Percentiles rank a stretch among this genome's conserved stretches.
phyloP scores from a whole-genome alignment of 768 basidiomycete genomes.

The Russula griseocarnosa region DNA sequence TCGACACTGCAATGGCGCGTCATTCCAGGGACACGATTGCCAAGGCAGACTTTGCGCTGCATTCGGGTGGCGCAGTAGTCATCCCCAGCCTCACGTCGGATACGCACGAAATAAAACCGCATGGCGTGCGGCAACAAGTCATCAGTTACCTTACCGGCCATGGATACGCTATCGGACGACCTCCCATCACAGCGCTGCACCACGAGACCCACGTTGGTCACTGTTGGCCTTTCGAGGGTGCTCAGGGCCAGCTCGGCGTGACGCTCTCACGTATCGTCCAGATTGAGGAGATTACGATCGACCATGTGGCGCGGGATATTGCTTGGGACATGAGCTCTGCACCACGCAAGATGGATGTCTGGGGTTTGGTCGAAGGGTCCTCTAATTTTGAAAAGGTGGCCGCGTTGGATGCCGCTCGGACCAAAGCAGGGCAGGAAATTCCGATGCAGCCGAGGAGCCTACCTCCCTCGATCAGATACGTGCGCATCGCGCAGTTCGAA shows the following conservation, averaged over 20 bases:
- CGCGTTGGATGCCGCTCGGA: slow-evolving; percentile 45
- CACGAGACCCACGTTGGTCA: slow-evolving; percentile 77
- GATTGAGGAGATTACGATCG: slow-evolving; percentile 70
- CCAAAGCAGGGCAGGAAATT: slow-evolving; percentile 29
- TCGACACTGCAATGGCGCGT: slow-evolving; percentile 67
- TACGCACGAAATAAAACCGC: slow-evolving; percentile 66
- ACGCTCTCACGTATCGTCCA: slow-evolving; percentile 59
- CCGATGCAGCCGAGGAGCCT: slow-evolving; percentile 33
- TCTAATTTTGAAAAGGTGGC: slow-evolving; percentile 63
- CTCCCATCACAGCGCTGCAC: slow-evolving; percentile 85
- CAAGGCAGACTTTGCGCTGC: slow-evolving; percentile 79
- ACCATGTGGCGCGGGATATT: slow-evolving; percentile 81
- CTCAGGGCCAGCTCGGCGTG: slow-evolving; percentile 78
- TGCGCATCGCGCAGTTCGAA: slow-evolving; percentile 46
- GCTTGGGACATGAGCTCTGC: slow-evolving; percentile 78
- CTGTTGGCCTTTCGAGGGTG: slow-evolving; percentile 90
- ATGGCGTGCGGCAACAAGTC: slow-evolving; percentile 46
- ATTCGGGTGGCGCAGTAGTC: slow-evolving; percentile 74
- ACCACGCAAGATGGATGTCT: slow-evolving; percentile 84
- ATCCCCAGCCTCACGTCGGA: slow-evolving; percentile 80
- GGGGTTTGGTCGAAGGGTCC: slow-evolving; percentile 79
- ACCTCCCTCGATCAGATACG: slow-evolving; percentile 32
- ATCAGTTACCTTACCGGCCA: slow-evolving; percentile 55
- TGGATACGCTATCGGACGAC: slow-evolving; percentile 63
- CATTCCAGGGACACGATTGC: slow-evolving; percentile 77